Evolutionary conservation across 2,329 filamentous ascomycete species (phyloP).

Genomic region (Penicillium oxalicum): DNA sequence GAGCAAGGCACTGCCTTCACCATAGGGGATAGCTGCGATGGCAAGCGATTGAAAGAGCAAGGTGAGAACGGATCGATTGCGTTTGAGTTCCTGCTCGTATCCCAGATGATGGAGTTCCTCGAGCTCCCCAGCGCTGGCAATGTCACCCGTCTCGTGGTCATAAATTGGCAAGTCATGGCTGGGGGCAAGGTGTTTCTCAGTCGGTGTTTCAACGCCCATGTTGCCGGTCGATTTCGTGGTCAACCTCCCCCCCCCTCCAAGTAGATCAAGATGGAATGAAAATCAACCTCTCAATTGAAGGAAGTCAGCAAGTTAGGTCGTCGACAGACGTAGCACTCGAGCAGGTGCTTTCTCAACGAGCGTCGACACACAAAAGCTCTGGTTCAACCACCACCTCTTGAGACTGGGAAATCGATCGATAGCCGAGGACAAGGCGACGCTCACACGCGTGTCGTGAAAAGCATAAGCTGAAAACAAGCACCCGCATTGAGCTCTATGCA

Average conservation of each 20-base stretch:
- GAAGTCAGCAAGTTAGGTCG: no score
- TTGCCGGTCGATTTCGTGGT: not conserved
- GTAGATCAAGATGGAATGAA: not conserved
- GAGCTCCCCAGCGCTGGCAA: slow-evolving; percentile 23
- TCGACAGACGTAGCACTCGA: no score
- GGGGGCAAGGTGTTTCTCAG: slow-evolving; percentile 4
- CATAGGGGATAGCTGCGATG: slow-evolving; percentile 56
- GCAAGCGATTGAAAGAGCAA: slow-evolving; percentile 57
- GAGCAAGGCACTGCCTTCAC: slow-evolving; percentile 38
- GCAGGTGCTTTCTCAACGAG: no score
- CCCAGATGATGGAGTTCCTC: slow-evolving; percentile 43
- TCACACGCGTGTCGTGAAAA: no score
- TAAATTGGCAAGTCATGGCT: not conserved
- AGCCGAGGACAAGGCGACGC: no score
- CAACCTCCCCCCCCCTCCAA: no score
- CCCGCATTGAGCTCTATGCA: no score
- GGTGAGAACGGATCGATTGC: slow-evolving; percentile 56
- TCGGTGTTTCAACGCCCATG: not conserved
- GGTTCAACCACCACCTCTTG: no score
- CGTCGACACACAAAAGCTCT: no score
- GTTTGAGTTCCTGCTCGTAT: slow-evolving; percentile 52
- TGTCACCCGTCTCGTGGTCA: slow-evolving; percentile 14
- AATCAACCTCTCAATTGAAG: not conserved
- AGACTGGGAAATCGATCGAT: no score
- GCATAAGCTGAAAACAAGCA: no score